phyloP scores from a whole-genome alignment of 2,329 filamentous ascomycete genomes.

The Zymoseptoria tritici region DNA sequence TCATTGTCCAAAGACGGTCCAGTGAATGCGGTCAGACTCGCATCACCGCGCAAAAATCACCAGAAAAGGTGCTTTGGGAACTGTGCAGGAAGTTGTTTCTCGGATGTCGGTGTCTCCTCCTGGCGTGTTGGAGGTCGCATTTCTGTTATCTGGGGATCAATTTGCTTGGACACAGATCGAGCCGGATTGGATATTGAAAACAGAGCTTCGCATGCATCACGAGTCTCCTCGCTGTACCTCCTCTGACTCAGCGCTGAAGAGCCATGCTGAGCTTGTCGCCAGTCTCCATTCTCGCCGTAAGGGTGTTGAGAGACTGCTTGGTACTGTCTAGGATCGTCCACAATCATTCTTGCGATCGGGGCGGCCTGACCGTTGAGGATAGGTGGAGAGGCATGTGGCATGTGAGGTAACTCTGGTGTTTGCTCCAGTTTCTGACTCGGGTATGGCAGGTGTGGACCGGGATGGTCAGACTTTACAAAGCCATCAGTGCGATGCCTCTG shows the following conservation, averaged over 20 bases:
- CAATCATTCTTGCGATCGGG: not conserved
- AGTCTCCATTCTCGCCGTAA: not conserved
- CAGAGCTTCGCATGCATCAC: constrained; percentile 16
- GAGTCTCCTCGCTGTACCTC: constrained; percentile 17
- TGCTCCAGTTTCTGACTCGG: not conserved
- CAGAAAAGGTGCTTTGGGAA: constrained; percentile 19
- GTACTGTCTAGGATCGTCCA: not conserved
- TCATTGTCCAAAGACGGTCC: not conserved
- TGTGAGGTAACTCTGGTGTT: not conserved
- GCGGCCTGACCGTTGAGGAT: not conserved
- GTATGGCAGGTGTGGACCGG: not conserved
- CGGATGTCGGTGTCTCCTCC: not conserved
- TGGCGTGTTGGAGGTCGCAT: not conserved
- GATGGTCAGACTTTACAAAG: not conserved
- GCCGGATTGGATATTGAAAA: constrained; percentile 16
- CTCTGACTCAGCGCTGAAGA: constrained; percentile 4
- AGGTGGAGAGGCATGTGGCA: not conserved
- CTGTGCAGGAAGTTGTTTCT: constrained; percentile 1
- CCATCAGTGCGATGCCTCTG: constrained; percentile 6
- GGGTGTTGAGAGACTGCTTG: not conserved
- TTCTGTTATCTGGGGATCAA: not conserved
- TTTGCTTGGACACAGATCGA: not conserved
- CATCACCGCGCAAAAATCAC: constrained; percentile 2
- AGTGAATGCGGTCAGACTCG: not conserved
- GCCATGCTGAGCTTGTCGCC: constrained; percentile 2